Evolutionary conservation across 2,329 filamentous ascomycete genomes (phyloP).

Genomic region (Penicillium sp.): DNA sequence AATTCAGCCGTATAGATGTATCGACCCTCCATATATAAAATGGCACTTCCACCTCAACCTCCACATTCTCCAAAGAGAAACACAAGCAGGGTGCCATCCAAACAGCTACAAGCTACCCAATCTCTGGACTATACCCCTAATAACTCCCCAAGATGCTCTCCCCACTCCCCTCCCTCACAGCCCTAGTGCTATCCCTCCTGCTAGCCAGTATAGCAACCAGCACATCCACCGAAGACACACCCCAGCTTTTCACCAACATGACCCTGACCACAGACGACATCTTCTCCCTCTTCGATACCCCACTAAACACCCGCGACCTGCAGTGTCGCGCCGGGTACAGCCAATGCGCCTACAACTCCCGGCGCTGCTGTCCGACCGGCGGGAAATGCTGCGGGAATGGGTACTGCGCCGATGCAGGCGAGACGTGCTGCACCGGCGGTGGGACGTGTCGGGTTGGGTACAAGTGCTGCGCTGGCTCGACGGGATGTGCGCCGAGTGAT

Average conservation of each 20-base stretch:
- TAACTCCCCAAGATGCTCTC: background rate
- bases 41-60: background rate
- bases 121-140: background rate
- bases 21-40: background rate
- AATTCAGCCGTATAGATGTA: background rate
- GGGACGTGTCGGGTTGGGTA: constrained; percentile 17
- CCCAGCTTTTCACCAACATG: constrained; percentile 12
- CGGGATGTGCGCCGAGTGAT: constrained; percentile 12
- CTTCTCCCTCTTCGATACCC: constrained; percentile 1
- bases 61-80: background rate
- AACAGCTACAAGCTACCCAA: background rate
- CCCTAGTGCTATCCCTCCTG: background rate
- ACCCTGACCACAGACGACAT: background rate
- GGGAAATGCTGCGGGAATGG: constrained; percentile 12
- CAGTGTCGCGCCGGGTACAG: constrained; percentile 11
- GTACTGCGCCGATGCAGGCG: constrained; percentile 14
- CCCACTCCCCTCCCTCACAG: background rate
- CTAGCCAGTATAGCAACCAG: background rate
- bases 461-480: constrained; percentile 12
- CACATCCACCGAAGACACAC: background rate
- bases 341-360: constrained; percentile 11
- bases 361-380: constrained; percentile 10
- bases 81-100: background rate
- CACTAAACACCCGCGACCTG: constrained; percentile 12
- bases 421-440: constrained; percentile 8